Conservation (phyloP, 2,329 filamentous ascomycete genomes). For the Trematosphaeria pertusa region DNA sequence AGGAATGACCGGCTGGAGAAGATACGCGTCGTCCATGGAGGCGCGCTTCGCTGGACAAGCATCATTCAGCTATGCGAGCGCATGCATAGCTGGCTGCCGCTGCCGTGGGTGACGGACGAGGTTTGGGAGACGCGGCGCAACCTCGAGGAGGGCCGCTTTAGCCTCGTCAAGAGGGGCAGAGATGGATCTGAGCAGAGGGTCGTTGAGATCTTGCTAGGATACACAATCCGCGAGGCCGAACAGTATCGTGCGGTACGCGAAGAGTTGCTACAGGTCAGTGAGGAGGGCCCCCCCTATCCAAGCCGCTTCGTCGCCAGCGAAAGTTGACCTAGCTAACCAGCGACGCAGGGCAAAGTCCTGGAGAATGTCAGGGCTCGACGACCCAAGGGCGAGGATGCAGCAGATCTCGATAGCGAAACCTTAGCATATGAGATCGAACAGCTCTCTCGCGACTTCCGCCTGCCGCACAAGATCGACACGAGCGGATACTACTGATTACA, state of each 20-base stretch:
- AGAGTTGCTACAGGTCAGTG: constrained; percentile 13
- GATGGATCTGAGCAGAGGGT: constrained; percentile 6
- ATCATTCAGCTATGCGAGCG: constrained; percentile 6
- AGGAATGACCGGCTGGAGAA: constrained; percentile 15
- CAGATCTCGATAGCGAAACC: constrained; percentile 10
- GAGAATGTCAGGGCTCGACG: constrained; percentile 9
- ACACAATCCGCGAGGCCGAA: constrained; percentile 14
- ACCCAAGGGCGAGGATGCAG: constrained; percentile 5
- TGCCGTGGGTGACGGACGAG: background rate
- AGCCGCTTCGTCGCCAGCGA: too few relatives aligned
- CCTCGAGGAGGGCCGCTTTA: constrained; percentile 15
- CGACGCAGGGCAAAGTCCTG: constrained; percentile 10
- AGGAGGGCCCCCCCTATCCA: too few relatives aligned
- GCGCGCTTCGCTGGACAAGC: constrained; percentile 7
- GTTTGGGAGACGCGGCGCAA: constrained; percentile 6
- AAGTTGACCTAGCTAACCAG: too few relatives aligned
- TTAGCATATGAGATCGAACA: constrained; percentile 15
- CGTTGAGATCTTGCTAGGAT: constrained; percentile 7
- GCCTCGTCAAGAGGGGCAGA: constrained; percentile 8
- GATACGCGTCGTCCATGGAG: constrained; percentile 24
- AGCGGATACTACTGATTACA: constrained; percentile 5
- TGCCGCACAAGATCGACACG: constrained; percentile 5
- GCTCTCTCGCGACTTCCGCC: constrained; percentile 7
- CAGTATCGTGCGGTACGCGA: constrained; percentile 6
- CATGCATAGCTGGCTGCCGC: constrained; percentile 10